These are phyloP conservation scores for Aspergillus oerlinghausenensis DNA, from an alignment of 2,329 filamentous ascomycete species.

Conservation along the genomic window DNA sequence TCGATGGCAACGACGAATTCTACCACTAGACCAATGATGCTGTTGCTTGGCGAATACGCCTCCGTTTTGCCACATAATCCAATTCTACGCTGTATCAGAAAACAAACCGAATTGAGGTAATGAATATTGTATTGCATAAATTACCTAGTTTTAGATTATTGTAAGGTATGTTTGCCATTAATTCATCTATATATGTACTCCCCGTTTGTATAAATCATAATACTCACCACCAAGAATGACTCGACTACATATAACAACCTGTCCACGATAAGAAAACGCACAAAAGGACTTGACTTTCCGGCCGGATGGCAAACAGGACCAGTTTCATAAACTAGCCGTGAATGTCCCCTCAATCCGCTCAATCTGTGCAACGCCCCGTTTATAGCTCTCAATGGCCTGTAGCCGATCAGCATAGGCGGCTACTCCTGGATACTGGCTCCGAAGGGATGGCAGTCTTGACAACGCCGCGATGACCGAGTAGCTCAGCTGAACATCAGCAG, in stretches of 20 bases:
- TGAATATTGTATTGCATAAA: too few relatives aligned
- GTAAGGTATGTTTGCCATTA: background rate
- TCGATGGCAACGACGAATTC: constrained; percentile 45
- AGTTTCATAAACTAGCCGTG: background rate
- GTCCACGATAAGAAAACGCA: too few relatives aligned
- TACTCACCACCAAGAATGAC: background rate
- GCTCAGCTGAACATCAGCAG: constrained; percentile 46
- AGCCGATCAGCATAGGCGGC: background rate
- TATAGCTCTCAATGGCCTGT: background rate
- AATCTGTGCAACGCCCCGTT: background rate
- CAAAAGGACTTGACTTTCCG: too few relatives aligned
- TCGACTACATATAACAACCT: too few relatives aligned
- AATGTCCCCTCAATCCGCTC: background rate
- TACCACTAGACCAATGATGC: constrained; percentile 45
- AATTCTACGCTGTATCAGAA: background rate
- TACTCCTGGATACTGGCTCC: background rate
- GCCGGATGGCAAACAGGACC: background rate
- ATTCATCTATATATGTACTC: background rate
- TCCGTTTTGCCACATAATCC: fast-evolving
- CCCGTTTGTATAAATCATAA: background rate
- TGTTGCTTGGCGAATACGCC: background rate
- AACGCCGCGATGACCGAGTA: constrained; percentile 41
- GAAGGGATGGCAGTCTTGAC: constrained; percentile 17
- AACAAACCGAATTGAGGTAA: background rate
- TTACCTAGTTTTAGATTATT: too few relatives aligned